These are phyloP conservation scores for Chaetomiaceae sp. DNA, from an alignment of 2,329 filamentous ascomycete genomes.

Conservation along the genomic window DNA sequence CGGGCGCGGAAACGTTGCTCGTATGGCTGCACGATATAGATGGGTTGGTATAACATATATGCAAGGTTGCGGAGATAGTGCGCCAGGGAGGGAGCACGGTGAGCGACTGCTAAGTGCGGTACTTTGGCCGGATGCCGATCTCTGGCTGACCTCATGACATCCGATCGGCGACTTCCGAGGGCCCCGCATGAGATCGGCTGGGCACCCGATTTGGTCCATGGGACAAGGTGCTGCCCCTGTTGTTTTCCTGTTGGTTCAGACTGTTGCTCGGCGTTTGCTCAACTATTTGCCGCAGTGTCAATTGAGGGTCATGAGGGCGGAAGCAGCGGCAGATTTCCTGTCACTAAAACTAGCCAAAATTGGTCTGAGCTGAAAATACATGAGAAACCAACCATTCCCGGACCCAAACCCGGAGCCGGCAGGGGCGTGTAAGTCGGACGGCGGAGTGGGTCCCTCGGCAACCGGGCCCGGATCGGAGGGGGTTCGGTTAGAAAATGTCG, in stretches of 20 bases:
- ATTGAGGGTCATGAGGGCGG: no score
- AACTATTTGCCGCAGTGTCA: no score
- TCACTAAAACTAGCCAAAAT: no score
- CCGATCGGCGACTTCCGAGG: conserved; percentile 6
- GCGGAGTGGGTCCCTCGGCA: no score
- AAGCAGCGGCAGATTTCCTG: no score
- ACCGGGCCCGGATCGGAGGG: background rate
- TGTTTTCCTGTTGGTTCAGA: no score
- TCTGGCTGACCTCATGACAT: background rate
- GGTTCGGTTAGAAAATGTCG: background rate
- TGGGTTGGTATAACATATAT: background rate
- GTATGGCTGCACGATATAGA: background rate
- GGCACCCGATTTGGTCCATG: background rate
- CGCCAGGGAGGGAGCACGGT: background rate
- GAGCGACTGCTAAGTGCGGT: background rate
- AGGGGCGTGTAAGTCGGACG: no score
- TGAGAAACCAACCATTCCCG: no score
- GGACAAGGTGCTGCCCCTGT: no score
- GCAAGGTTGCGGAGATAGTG: conserved; percentile 4
- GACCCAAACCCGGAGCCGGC: no score
- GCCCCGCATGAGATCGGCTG: background rate
- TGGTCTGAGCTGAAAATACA: no score
- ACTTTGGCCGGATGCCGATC: background rate
- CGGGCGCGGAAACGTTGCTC: background rate
- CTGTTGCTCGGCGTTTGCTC: no score